Conservation (phyloP, 208 protist species). For the Trypanosoma vivax region DNA sequence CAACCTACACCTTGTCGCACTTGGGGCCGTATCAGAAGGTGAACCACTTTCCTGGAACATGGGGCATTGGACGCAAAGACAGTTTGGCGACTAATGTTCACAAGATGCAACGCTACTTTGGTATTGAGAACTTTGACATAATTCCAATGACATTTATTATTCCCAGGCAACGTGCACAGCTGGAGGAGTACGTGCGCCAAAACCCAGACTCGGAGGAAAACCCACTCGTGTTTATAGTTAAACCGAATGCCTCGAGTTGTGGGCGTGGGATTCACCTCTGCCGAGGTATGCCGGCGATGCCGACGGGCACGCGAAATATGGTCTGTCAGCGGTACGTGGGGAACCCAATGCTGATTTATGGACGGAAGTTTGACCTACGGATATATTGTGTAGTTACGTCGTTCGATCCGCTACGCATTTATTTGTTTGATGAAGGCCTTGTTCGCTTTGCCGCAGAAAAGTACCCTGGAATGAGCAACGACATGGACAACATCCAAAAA, state of each 20-base stretch:
- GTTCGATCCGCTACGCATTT: slow-evolving; percentile 88
- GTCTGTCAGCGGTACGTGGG: slow-evolving; percentile 92
- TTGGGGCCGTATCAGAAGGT: slow-evolving; percentile 85
- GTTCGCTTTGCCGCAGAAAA: slow-evolving; percentile 91
- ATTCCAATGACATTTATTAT: slow-evolving; percentile 79
- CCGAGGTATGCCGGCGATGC: slow-evolving; percentile 64
- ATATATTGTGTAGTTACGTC: slow-evolving; percentile 91
- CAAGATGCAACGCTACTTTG: slow-evolving; percentile 74
- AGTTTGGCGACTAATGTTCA: slow-evolving; percentile 73
- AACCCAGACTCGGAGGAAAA: slow-evolving; percentile 49
- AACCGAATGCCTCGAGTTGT: slow-evolving; percentile 85
- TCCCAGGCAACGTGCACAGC: slow-evolving; percentile 53
- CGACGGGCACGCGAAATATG: slow-evolving; percentile 39
- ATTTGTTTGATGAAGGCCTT: slow-evolving; percentile 92
- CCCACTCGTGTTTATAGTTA: slow-evolving; percentile 84
- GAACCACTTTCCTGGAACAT: slow-evolving; percentile 91
- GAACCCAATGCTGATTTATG: slow-evolving; percentile 91
- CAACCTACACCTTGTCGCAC: slow-evolving; percentile 61
- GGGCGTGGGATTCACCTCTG: slow-evolving; percentile 80
- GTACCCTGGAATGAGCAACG: slow-evolving; percentile 76
- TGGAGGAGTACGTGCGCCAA: slow-evolving; percentile 57
- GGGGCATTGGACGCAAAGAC: slow-evolving; percentile 88
- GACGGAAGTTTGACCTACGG: slow-evolving; percentile 93
- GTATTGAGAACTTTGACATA: slow-evolving; percentile 67
- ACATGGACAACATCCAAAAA: slow-evolving; percentile 84